phyloP scores from a whole-genome alignment of 2,329 filamentous ascomycete genomes.

The Cladophialophora carrionii region DNA sequence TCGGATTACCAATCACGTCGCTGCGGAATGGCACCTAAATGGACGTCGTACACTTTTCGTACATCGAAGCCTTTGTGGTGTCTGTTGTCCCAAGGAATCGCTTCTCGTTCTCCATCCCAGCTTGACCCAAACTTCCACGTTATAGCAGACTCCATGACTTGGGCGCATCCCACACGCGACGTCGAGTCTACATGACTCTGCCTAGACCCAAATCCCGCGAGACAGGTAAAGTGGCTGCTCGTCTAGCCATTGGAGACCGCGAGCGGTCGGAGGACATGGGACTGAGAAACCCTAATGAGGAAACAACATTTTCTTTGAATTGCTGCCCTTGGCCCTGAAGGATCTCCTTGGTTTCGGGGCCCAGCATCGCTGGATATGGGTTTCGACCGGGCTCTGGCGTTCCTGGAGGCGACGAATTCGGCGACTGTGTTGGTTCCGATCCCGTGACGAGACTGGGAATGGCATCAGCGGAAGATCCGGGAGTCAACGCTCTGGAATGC shows the following conservation, averaged over 20 bases:
- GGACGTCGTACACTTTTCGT: not conserved
- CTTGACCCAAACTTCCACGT: not conserved
- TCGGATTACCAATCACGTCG: not conserved
- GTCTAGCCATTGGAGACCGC: constrained; percentile 1
- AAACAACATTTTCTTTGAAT: constrained; percentile 10
- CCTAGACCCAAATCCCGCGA: not conserved
- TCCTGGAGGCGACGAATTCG: constrained; percentile 15
- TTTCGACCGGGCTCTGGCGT: constrained; percentile 15
- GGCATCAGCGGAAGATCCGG: not conserved
- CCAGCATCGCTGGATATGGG: not conserved
- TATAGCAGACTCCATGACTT: not conserved
- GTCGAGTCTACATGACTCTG: not conserved
- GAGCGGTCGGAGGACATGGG: constrained; percentile 6
- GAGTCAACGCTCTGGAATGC: not conserved
- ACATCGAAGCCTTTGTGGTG: not conserved
- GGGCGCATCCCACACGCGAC: not conserved
- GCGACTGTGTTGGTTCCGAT: constrained; percentile 20
- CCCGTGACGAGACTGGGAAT: constrained; percentile 22
- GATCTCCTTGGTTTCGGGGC: constrained; percentile 5
- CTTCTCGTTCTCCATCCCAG: not conserved
- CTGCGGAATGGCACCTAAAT: too few relatives aligned
- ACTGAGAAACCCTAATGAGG: not conserved
- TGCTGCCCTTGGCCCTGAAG: constrained; percentile 19
- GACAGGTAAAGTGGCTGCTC: constrained; percentile 16
- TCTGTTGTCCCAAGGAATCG: not conserved